Evolutionary conservation across 2,329 filamentous ascomycete species (phyloP).

Genomic region (Penicillium sp.): DNA sequence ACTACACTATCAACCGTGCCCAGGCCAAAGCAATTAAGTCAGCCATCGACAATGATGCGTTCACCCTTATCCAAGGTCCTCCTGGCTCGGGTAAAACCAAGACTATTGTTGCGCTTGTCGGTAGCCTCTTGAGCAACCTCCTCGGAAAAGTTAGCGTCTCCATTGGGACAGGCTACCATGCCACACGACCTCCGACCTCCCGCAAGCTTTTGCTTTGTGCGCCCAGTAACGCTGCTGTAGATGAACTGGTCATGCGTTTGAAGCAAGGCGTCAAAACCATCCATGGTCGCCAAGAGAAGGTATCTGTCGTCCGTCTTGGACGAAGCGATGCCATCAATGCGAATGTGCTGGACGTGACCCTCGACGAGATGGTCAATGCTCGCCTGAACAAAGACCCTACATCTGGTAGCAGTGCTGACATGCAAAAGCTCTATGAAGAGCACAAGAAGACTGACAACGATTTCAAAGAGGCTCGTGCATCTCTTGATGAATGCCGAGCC

Average conservation of each 20-base stretch:
- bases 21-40: slow-evolving; percentile 91
- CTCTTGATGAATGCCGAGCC: slow-evolving; percentile 65
- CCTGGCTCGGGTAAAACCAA: slow-evolving; percentile 98
- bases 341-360: slow-evolving; percentile 82
- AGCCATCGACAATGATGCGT: slow-evolving; percentile 91
- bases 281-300: slow-evolving; percentile 67
- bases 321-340: slow-evolving; percentile 89
- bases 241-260: slow-evolving; percentile 89
- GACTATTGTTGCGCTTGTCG: slow-evolving; percentile 94
- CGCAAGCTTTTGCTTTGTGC: slow-evolving; percentile 96
- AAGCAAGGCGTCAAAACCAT: slow-evolving; percentile 80
- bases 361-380: slow-evolving; percentile 84
- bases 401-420: slow-evolving; percentile 49
- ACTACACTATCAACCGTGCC: slow-evolving; percentile 80
- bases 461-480: slow-evolving; percentile 67
- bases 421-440: slow-evolving; percentile 67
- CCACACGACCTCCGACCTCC: slow-evolving; percentile 39
- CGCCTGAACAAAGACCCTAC: slow-evolving; percentile 56
- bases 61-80: slow-evolving; percentile 92
- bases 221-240: slow-evolving; percentile 97
- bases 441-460: slow-evolving; percentile 62
- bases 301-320: slow-evolving; percentile 86
- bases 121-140: slow-evolving; percentile 68
- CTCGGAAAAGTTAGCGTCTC: slow-evolving; percentile 52
- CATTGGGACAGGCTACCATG: slow-evolving; percentile 40